A percentile compares a stretch with the other conserved stretches of the same genome.
Conservation (phyloP, 441 rosid species). For the Erodium texanum region DNA sequence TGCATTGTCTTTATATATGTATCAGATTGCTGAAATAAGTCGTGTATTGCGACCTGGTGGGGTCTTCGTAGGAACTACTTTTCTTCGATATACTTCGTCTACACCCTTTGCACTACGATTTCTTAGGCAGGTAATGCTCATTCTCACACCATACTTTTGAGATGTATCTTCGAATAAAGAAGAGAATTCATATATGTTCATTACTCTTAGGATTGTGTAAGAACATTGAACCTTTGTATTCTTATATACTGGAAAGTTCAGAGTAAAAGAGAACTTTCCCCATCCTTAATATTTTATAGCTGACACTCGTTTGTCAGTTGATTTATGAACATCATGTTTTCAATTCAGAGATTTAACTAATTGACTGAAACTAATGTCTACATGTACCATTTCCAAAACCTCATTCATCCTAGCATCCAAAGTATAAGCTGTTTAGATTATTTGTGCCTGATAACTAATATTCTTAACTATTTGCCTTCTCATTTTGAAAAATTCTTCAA, state of each 20-base stretch:
- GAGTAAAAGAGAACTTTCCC: background rate
- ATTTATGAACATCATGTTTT: background rate
- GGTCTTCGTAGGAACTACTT: conserved; percentile 83
- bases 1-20: conserved; percentile 5
- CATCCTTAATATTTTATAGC: background rate
- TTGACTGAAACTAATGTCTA: background rate
- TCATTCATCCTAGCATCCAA: background rate
- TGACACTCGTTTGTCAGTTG: background rate
- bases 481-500: background rate
- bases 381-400: background rate
- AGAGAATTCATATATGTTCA: background rate
- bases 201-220: background rate
- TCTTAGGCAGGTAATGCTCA: conserved; percentile 45
- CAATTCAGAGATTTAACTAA: background rate
- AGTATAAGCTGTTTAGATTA: background rate
- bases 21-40: conserved; percentile 79
- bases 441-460: background rate
- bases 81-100: conserved; percentile 53
- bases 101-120: conserved; percentile 44
- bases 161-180: background rate
- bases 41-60: conserved; percentile 78
- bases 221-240: background rate
- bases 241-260: background rate
- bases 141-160: background rate
- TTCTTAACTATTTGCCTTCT: background rate